Evolutionary conservation across 768 basidiomycete genomes (phyloP), one percentile per base, ranked within the genome.

Genomic region (Suillus sp.): DNA sequence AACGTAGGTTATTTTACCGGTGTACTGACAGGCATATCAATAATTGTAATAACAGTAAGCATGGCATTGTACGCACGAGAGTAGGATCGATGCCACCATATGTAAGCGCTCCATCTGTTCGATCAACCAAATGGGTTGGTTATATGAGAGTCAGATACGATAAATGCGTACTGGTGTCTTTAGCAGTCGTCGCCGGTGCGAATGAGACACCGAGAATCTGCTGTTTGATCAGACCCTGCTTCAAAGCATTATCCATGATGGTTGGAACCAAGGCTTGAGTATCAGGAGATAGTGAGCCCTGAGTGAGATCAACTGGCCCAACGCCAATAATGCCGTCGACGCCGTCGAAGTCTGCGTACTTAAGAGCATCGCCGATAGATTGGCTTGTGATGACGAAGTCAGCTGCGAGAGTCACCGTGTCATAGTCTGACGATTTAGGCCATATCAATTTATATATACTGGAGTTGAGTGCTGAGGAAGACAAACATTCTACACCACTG

Each of bases 401-500:
- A 20, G 67, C 37, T 14, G 70, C 66, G 27, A 77, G 57, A 9
- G 71, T 66, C 30, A 74, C 71, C 50, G 67, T 66, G 47, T 77
- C 75, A 27, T 64, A 53, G 54, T 73, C 67, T 75, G 50, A 27
- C 35, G 1, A 60, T 30, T 50, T 35, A 11, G 8, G 51, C 11
- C 18, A 18, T n/a, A 32, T 20, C 18, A 45, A 25, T 20, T 45
- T 14, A 2, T 4, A n/a, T 16, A 45, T 10, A 5, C 37, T 38
- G 2, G 13, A 54, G 25, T 20, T 27, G 55, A 18, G 20, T 5
- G 32, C 16, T 8, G 45, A 3, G 32, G 18, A 37, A 10, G 43
- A 13, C 62, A 45, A 40, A 71, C 70, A 83, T 65, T 81, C 80
- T 42, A 69, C 71, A 25, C 81, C 79, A 72, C 38, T 38, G 50